Evolutionary conservation across 2,329 filamentous ascomycete species (phyloP), one percentile per base, ranked within the genome.

Genomic region (Fusarium kyushuense): DNA sequence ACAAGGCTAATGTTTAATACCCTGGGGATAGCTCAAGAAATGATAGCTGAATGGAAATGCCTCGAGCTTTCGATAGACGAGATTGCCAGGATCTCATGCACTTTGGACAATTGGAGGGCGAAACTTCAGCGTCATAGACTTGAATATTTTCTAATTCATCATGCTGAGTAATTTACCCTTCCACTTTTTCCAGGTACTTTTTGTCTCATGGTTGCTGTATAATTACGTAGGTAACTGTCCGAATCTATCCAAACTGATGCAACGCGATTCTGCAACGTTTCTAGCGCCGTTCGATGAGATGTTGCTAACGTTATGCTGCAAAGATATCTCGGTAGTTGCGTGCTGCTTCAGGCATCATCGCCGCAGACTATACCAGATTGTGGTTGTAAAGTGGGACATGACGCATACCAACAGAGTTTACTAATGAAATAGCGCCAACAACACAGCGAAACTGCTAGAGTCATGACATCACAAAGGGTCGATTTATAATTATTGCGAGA

Each of bases 351-450:
- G 19, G 36, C 16, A 35, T 13, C 5, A 29, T 21, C 32, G 32
- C 58, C 36, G 36, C 21, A 11, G 25, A 55, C 59, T 63, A 63
- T 14, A 19, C 42, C 32, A 30, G 29, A 45, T 25, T 45, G 60
- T 57, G n/a, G 17, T 27, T n/a, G 27, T 17, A n/a, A 30, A 61
- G 59, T 56, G 59, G 59, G 51, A 63, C 36, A 63, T 63, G 59
- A 63, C 59, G 59, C 48, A 62, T 63, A 13, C 38, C 25, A n/a
- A 63, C 43, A 36, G 25, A 30, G 14, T 25, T 33, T 42, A 32
- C 27, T 9, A 40, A 9, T 16, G 25, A 36, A 16, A 23, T 41
- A n/a, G 38, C 45, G 43, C 32, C 58, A 53, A 46, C 17, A 5
- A 46, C 21, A 12, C 43, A 38, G 23, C 17, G n/a, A 27, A 25